Evolutionary conservation across 169 alveolate genomes (phyloP).

Genomic region (Amoebophrya sp.): DNA sequence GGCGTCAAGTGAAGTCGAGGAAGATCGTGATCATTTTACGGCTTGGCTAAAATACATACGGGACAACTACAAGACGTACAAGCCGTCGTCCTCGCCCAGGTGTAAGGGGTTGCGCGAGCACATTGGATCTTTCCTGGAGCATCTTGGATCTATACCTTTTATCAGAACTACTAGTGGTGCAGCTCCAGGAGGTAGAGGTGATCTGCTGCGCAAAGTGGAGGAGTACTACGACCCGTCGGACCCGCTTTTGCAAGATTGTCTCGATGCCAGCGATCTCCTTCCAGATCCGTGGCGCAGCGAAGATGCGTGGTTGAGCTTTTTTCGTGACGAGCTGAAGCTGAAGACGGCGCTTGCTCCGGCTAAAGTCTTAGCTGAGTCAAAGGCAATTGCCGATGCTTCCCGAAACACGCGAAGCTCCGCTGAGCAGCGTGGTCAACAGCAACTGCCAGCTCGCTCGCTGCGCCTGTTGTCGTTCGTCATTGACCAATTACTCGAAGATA

Average conservation of each 20-base stretch:
- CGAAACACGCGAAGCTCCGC: neutral
- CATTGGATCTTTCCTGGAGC: neutral
- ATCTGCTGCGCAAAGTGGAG: neutral
- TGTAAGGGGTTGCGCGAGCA: neutral
- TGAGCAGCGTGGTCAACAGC: neutral
- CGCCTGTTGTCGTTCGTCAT: neutral
- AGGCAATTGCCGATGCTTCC: neutral
- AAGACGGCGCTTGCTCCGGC: neutral
- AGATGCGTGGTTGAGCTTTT: neutral
- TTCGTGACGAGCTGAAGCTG: neutral
- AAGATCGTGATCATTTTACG: neutral
- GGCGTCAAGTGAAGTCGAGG: neutral
- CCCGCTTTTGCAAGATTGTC: neutral
- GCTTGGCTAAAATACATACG: neutral
- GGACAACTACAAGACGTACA: neutral
- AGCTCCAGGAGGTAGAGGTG: too few species aligned
- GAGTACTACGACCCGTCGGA: neutral
- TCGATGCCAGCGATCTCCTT: neutral
- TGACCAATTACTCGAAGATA: neutral
- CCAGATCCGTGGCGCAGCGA: slow-evolving; percentile 14
- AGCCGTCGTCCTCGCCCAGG: neutral
- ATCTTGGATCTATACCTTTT: neutral
- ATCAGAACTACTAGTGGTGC: neutral
- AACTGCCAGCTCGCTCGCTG: neutral
- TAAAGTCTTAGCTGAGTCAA: neutral